These are phyloP conservation scores for Neophaeococcomyces aloes DNA, from an alignment of 2,329 filamentous ascomycete genomes.

Conservation along the genomic window DNA sequence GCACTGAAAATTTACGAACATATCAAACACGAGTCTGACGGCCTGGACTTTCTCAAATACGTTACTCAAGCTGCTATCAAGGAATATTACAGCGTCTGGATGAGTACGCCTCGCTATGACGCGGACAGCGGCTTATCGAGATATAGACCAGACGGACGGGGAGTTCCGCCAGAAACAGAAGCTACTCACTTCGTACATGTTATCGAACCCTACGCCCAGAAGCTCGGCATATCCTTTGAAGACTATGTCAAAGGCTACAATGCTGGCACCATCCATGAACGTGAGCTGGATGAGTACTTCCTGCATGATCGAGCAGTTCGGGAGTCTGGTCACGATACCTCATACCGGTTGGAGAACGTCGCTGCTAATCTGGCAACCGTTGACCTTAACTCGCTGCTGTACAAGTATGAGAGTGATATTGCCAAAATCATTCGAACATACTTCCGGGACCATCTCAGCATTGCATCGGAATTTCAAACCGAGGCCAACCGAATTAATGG, in stretches of 20 bases:
- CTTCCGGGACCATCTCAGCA: conserved; percentile 71
- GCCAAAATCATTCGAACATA: conserved; percentile 71
- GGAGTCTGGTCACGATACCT: conserved; percentile 93
- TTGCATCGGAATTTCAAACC: conserved; percentile 72
- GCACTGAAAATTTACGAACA: conserved; percentile 84
- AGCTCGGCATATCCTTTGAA: conserved; percentile 69
- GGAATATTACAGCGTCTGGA: conserved; percentile 89
- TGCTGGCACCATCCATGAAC: conserved; percentile 61
- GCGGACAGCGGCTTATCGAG: conserved; percentile 67
- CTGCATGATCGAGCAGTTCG: conserved; percentile 89
- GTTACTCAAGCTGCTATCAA: conserved; percentile 89
- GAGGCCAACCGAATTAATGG: conserved; percentile 55
- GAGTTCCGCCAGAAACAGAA: conserved; percentile 86
- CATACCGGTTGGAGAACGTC: conserved; percentile 80
- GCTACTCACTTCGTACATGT: conserved; percentile 77
- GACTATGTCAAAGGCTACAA: conserved; percentile 90
- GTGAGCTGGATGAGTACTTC: conserved; percentile 90
- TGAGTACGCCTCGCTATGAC: conserved; percentile 65
- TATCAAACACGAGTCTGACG: conserved; percentile 74
- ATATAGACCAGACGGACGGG: conserved; percentile 72
- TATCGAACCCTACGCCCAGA: conserved; percentile 69
- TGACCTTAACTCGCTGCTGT: conserved; percentile 86
- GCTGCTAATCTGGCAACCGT: conserved; percentile 86
- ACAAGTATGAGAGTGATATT: conserved; percentile 96
- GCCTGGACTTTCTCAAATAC: conserved; percentile 67